Evolutionary conservation across 2,329 filamentous ascomycete species (phyloP).

Genomic region (Ceratocystis albifundus): DNA sequence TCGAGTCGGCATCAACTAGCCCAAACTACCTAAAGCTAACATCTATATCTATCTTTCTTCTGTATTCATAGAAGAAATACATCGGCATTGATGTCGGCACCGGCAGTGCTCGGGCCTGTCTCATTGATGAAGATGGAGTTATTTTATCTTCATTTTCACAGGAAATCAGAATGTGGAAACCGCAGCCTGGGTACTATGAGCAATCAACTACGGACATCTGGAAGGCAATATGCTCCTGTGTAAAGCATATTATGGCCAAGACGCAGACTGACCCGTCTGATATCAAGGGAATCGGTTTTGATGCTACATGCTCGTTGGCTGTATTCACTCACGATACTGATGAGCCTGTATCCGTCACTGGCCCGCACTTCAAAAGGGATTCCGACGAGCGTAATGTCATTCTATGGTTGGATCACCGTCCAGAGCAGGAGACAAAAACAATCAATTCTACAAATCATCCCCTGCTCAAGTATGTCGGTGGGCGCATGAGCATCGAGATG

Average conservation of each 20-base stretch:
- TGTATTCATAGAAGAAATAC: slow-evolving; percentile 41
- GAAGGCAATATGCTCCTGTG: slow-evolving; percentile 82
- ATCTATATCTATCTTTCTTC: background rate
- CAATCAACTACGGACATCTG: slow-evolving; percentile 98
- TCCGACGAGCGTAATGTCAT: slow-evolving; percentile 88
- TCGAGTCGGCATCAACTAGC: background rate
- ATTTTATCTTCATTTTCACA: slow-evolving; percentile 67
- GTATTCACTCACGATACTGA: slow-evolving; percentile 84
- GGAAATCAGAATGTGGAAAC: slow-evolving; percentile 71
- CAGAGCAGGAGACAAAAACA: slow-evolving; percentile 77
- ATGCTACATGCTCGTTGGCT: slow-evolving; percentile 93
- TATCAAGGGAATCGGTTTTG: slow-evolving; percentile 88
- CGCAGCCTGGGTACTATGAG: slow-evolving; percentile 68
- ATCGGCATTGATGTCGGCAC: slow-evolving; percentile 95
- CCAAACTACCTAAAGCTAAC: background rate
- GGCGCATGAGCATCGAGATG: slow-evolving; percentile 99
- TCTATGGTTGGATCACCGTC: slow-evolving; percentile 92
- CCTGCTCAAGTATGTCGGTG: slow-evolving; percentile 87
- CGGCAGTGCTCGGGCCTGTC: slow-evolving; percentile 86
- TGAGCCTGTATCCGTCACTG: slow-evolving; percentile 82
- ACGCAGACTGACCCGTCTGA: slow-evolving; percentile 62
- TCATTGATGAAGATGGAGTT: slow-evolving; percentile 83
- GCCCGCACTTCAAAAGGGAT: slow-evolving; percentile 63
- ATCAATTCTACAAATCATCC: slow-evolving; percentile 92
- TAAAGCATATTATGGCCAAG: slow-evolving; percentile 69